These are phyloP conservation scores for Bipolaris bicolor DNA, from an alignment of 2,329 filamentous ascomycete genomes.

Conservation along the genomic window DNA sequence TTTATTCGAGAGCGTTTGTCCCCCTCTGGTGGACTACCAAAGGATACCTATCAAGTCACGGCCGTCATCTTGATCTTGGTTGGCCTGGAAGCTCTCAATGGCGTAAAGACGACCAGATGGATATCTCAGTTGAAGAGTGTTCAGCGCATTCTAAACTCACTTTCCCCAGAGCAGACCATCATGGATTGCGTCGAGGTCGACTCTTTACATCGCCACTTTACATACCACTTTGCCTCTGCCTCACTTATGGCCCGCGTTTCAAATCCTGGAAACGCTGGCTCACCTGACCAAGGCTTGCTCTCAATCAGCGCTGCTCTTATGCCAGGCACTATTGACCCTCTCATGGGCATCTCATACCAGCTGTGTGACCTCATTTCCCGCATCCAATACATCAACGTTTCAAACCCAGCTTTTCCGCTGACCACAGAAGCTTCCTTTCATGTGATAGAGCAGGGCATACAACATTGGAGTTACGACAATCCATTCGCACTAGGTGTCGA, in stretches of 20 bases:
- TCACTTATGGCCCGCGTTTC: slow-evolving; percentile 44
- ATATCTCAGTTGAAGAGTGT: slow-evolving; percentile 45
- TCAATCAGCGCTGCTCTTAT: slow-evolving; percentile 25
- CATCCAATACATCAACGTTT: slow-evolving; percentile 43
- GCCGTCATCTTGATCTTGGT: slow-evolving; percentile 44
- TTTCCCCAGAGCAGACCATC: slow-evolving; percentile 32
- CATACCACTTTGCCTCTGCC: slow-evolving; percentile 46
- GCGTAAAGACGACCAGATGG: slow-evolving; percentile 43
- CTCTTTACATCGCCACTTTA: slow-evolving; percentile 45
- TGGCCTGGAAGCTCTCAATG: slow-evolving; percentile 45
- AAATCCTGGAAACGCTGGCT: slow-evolving; percentile 18
- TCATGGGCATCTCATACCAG: slow-evolving; percentile 47
- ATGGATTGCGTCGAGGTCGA: slow-evolving; percentile 41
- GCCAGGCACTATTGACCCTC: slow-evolving; percentile 41
- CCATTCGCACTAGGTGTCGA: slow-evolving; percentile 41
- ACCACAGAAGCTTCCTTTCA: slow-evolving; percentile 43
- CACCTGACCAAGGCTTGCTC: slow-evolving; percentile 28
- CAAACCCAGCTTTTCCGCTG: slow-evolving; percentile 42
- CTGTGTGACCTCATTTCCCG: slow-evolving; percentile 43
- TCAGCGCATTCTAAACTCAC: slow-evolving; percentile 36
- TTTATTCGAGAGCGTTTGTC: slow-evolving; percentile 42
- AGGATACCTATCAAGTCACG: slow-evolving; percentile 43
- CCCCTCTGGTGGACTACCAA: slow-evolving; percentile 30
- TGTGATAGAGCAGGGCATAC: slow-evolving; percentile 40
- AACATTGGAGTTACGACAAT: slow-evolving; percentile 43